These are phyloP conservation scores for Trichomonas tenax DNA, from an alignment of 208 protist species.

Conservation along the genomic window DNA sequence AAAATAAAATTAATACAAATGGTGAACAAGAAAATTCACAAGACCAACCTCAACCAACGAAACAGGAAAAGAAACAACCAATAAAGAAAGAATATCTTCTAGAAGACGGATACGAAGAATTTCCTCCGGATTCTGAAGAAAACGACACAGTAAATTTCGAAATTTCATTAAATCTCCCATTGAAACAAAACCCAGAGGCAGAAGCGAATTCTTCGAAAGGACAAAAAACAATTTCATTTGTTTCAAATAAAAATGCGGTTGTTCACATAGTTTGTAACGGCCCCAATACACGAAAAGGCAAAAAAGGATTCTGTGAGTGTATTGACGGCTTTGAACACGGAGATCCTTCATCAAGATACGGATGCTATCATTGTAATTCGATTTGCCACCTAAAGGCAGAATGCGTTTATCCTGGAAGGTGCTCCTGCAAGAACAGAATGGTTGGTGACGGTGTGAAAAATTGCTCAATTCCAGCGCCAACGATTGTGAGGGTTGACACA, in stretches of 20 bases:
- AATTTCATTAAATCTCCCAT: neutral
- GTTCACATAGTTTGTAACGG: neutral
- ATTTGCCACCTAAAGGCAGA: neutral
- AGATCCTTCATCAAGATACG: neutral
- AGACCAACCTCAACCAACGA: neutral
- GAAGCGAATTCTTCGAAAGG: neutral
- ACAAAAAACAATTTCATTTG: neutral
- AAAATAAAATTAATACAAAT: neutral
- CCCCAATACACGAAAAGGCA: neutral
- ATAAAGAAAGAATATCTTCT: neutral
- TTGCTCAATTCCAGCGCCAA: neutral
- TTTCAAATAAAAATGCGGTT: neutral
- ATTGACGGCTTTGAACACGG: neutral
- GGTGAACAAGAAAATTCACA: neutral
- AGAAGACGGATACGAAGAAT: neutral
- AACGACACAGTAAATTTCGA: neutral
- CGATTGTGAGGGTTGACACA: neutral
- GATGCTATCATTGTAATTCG: neutral
- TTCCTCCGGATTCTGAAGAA: neutral
- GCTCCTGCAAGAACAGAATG: neutral
- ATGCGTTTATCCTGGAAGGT: neutral
- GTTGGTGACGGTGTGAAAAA: neutral
- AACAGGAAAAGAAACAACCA: neutral
- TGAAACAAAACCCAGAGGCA: neutral
- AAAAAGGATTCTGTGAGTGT: neutral